A percentile compares a stretch with the other conserved stretches of the same genome.
phyloP scores from a whole-genome alignment of 2,329 filamentous ascomycete species.

The Chrysoporthe puriensis region DNA sequence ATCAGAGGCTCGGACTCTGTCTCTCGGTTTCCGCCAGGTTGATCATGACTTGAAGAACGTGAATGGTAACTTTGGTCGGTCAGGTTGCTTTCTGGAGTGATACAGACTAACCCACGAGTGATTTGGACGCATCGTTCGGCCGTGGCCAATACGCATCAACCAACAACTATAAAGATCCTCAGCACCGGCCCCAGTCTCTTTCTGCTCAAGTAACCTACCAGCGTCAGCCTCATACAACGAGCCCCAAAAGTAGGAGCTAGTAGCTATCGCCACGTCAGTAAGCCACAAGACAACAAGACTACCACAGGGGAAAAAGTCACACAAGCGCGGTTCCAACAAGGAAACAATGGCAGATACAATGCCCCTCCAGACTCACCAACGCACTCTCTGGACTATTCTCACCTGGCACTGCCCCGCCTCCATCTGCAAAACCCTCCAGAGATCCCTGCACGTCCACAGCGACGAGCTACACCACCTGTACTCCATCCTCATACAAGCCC shows the following conservation, averaged over 20 bases:
- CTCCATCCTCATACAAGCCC: slow-evolving; percentile 12
- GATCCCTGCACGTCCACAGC: slow-evolving; percentile 9
- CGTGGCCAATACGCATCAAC: neutral
- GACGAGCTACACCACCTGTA: slow-evolving; percentile 21
- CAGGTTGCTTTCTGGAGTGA: neutral
- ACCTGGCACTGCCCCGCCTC: slow-evolving; percentile 20
- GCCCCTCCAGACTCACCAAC: slow-evolving; percentile 11
- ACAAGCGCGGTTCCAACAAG: neutral
- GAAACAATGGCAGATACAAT: neutral
- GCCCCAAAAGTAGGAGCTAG: neutral
- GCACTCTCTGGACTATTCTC: slow-evolving; percentile 19
- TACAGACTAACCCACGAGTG: neutral
- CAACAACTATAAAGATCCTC: neutral
- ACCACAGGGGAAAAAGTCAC: neutral
- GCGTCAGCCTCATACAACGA: neutral
- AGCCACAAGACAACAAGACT: neutral
- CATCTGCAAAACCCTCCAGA: slow-evolving; percentile 18
- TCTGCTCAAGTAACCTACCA: neutral
- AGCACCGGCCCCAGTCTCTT: too few relatives aligned
- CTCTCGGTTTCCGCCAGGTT: neutral
- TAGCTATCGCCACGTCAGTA: neutral
- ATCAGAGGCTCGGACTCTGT: neutral
- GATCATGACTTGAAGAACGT: neutral
- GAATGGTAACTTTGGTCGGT: neutral
- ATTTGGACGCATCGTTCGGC: neutral